Base-by-base conservation (phyloP, 306 rosid genomes). In the Vicia sativa region DNA sequence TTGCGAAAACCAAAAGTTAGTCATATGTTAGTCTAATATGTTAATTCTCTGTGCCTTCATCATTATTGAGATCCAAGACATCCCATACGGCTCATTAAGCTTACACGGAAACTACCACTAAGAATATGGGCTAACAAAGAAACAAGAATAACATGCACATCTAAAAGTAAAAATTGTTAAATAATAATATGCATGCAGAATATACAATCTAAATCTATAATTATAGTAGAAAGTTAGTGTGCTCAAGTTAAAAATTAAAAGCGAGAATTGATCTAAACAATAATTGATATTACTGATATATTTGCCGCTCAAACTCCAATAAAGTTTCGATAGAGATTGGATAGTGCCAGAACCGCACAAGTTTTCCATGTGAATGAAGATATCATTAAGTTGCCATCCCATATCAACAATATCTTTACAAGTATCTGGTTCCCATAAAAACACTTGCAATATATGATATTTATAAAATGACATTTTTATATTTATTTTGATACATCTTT, bases 221-320 rank as follows among this genome's bases (percentile, higher is more conserved):
- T 29, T 43, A 67, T 39, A 55, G 66, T 23, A 73, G 38, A 59
- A 21, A 31, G 34, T 29, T 49, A 13, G 70, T 57, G 34, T 58
- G 26, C 41, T 63, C 23, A 46, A 52, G 66, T 16, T 41, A 43
- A 9, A 5, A 29, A 18, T 13, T 23, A 28, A 34, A 62, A 29
- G 25, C 9, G 38, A 41, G 26, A 43, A 48, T 1, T 35, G 53
- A 35, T 21, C 50, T 9, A 58, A 64, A 68, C 25, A 63, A 61
- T 53, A 55, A 15, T 46, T 68, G 66, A 44, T 64, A 63, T 60
- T 86, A 93, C 98, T 76, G 91, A 83, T 67, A 88, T 80, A 81
- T 93, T 91, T 37, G 91, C 95, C 12, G 79, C 95, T 97, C 98
- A 93, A 62, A 93, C 90, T 83, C 95, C 98, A 78, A 93, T 81